These are phyloP conservation scores for Tricholoma terreum DNA, from an alignment of 768 basidiomycete species.

Conservation along the genomic window DNA sequence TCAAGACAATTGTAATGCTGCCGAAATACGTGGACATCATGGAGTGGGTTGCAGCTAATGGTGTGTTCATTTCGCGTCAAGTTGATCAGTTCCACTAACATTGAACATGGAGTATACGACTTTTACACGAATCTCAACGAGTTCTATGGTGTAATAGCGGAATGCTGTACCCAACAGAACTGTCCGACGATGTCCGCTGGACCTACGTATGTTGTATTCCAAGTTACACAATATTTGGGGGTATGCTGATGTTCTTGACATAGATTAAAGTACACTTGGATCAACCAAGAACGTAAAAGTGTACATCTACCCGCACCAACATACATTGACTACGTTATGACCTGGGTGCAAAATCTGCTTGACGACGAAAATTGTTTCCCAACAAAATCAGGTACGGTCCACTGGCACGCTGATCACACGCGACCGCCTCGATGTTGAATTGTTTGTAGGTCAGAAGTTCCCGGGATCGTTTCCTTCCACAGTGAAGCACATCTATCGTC, in stretches of 20 bases:
- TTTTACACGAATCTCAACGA: slow-evolving; percentile 97
- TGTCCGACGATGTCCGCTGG: slow-evolving; percentile 96
- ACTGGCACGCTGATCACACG: neutral
- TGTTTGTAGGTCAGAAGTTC: slow-evolving; percentile 76
- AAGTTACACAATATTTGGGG: neutral
- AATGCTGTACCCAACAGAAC: slow-evolving; percentile 87
- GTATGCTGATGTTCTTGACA: neutral
- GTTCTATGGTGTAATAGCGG: slow-evolving; percentile 93
- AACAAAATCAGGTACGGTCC: slow-evolving; percentile 83
- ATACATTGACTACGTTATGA: slow-evolving; percentile 99
- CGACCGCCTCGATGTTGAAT: neutral
- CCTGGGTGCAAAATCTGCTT: slow-evolving; percentile 94
- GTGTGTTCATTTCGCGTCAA: slow-evolving; percentile 45
- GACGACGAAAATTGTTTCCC: slow-evolving; percentile 94
- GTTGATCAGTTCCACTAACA: neutral
- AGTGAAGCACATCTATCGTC: slow-evolving; percentile 92
- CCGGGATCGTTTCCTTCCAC: slow-evolving; percentile 86
- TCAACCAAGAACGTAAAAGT: slow-evolving; percentile 90
- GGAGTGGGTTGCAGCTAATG: slow-evolving; percentile 85
- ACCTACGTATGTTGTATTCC: slow-evolving; percentile 57
- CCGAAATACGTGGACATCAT: slow-evolving; percentile 98
- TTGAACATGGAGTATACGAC: slow-evolving; percentile 74
- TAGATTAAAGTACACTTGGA: slow-evolving; percentile 96
- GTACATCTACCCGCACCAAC: slow-evolving; percentile 92
- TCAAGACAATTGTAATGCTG: slow-evolving; percentile 94